These are phyloP conservation scores for Apostasia ramifera DNA, from an alignment of 106 monocot genomes.

Conservation along the genomic window DNA sequence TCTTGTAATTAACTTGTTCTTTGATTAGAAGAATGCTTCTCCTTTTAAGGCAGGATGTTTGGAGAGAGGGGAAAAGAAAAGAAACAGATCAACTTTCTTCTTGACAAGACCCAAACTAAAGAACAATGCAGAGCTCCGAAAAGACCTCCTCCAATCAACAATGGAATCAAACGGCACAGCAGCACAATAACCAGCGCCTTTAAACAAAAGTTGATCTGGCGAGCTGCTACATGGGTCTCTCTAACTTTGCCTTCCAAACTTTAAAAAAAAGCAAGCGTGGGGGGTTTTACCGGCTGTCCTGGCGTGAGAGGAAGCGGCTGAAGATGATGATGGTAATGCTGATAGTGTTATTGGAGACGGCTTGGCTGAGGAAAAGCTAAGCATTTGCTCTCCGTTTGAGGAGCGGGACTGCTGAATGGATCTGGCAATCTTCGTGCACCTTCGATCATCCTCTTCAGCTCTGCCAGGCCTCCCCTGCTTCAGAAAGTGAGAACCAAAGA, in stretches of 20 bases:
- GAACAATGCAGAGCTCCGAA: constrained; percentile 3
- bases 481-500: constrained; percentile 6
- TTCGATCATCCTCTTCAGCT: background rate
- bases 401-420: background rate
- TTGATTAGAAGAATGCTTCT: constrained; percentile 5
- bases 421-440: constrained; percentile 4
- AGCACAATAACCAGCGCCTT: background rate
- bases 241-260: background rate
- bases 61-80: background rate
- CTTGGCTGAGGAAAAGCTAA: constrained; percentile 14
- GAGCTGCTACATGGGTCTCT: too few species aligned
- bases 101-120: constrained; percentile 10
- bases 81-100: constrained; percentile 7
- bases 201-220: background rate
- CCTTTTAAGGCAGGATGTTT: background rate
- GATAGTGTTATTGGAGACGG: background rate
- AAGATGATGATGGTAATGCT: background rate
- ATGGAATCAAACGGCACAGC: background rate
- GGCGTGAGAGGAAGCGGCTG: background rate
- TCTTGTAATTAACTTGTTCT: constrained; percentile 6
- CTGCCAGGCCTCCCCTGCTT: constrained; percentile 2
- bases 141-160: background rate
- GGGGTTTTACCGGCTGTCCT: background rate
- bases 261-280: background rate
- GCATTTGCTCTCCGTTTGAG: constrained; percentile 17